Percentiles rank a stretch among this genome's conserved stretches.
phyloP scores from a whole-genome alignment of 2,329 filamentous ascomycete species.

The Septoria linicola region DNA sequence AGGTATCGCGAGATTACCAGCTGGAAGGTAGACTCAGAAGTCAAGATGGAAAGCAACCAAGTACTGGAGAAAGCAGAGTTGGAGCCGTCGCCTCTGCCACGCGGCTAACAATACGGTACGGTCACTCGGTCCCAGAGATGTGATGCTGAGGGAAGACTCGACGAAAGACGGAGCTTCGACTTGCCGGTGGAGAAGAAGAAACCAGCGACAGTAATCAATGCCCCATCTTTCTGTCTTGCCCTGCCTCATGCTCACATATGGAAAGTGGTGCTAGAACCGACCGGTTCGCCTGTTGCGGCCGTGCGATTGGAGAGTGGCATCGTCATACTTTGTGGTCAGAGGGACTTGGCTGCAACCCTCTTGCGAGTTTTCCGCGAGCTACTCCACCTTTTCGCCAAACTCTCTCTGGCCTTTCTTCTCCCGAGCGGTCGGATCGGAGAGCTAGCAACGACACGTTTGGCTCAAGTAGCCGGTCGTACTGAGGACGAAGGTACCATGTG shows the following conservation, averaged over 20 bases:
- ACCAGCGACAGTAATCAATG: background rate
- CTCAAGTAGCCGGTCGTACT: background rate
- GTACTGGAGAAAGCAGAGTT: slow-evolving; percentile 7
- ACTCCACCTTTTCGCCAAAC: background rate
- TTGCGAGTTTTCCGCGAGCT: background rate
- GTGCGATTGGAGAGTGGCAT: background rate
- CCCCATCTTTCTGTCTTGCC: background rate
- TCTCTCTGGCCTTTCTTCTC: background rate
- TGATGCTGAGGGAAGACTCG: too few species aligned
- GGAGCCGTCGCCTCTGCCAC: slow-evolving; percentile 15
- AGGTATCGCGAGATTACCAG: background rate
- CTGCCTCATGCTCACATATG: background rate
- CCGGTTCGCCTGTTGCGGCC: background rate
- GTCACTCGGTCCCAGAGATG: too few species aligned
- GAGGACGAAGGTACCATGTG: background rate
- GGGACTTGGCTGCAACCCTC: background rate
- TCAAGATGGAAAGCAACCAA: background rate
- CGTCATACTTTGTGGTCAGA: background rate
- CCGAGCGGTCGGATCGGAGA: background rate
- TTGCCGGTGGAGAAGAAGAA: background rate
- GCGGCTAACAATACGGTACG: slow-evolving; percentile 6
- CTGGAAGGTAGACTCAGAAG: background rate
- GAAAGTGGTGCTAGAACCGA: background rate
- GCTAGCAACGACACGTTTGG: background rate
- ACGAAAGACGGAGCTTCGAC: too few species aligned